phyloP scores from a whole-genome alignment of 192 early-diverging fungal species.

The Rhizophagus sp. region DNA sequence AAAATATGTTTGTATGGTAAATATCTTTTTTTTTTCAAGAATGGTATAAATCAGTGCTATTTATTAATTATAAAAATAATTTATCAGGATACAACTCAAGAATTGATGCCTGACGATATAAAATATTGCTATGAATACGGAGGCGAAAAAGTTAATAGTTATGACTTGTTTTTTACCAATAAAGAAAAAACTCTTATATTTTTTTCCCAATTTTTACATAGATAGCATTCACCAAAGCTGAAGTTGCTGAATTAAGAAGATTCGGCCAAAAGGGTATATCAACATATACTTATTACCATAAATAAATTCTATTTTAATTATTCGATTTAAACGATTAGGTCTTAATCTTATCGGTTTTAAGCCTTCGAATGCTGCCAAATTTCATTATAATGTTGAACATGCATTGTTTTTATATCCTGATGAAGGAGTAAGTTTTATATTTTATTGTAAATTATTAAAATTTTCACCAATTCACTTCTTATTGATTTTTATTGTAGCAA shows the following conservation, averaged over 20 bases:
- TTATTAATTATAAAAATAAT: conserved; percentile 1
- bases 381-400: conserved; percentile 65
- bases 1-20: conserved; percentile 64
- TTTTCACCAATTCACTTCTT: neutral
- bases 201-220: conserved; percentile 11
- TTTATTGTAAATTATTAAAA: neutral
- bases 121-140: conserved; percentile 73
- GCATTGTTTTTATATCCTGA: conserved; percentile 76
- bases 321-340: conserved; percentile 36
- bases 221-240: conserved; percentile 74
- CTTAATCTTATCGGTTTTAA: conserved; percentile 76
- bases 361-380: conserved; percentile 40
- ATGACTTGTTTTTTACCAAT: neutral
- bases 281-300: neutral
- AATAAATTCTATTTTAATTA: conserved; percentile 26
- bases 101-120: conserved; percentile 55
- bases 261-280: conserved; percentile 62
- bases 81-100: conserved; percentile 51
- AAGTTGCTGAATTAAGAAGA: conserved; percentile 58
- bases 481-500: conserved; percentile 32
- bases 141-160: conserved; percentile 48
- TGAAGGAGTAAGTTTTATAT: conserved; percentile 53
- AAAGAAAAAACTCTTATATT: neutral
- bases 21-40: conserved; percentile 10
- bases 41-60: neutral